These are phyloP conservation scores for Mercurialis annua DNA, from an alignment of 345 rosid genomes.

Conservation along the genomic window DNA sequence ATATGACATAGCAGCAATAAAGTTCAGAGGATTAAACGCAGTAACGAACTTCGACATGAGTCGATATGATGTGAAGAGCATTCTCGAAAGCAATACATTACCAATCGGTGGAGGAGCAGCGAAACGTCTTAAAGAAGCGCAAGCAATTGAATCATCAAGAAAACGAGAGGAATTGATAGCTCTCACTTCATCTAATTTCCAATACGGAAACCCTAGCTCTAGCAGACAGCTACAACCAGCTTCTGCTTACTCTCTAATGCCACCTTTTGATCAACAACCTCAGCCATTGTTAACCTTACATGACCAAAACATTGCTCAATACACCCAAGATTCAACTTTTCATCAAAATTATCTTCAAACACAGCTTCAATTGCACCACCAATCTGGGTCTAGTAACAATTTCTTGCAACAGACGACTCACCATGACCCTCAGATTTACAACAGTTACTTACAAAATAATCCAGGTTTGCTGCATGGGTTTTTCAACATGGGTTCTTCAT, in stretches of 20 bases:
- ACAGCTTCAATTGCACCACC: slow-evolving; percentile 75
- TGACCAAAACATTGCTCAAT: slow-evolving; percentile 67
- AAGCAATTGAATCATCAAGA: slow-evolving; percentile 78
- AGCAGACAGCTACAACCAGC: slow-evolving; percentile 41
- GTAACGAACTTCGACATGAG: slow-evolving; percentile 97
- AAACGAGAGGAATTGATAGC: slow-evolving; percentile 87
- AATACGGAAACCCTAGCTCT: slow-evolving; percentile 47
- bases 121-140: slow-evolving; percentile 94
- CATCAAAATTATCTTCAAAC: slow-evolving; percentile 70
- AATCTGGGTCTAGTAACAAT: slow-evolving; percentile 36
- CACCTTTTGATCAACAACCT: slow-evolving; percentile 45
- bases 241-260: slow-evolving; percentile 59
- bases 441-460: slow-evolving; percentile 61
- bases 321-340: slow-evolving; percentile 51
- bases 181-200: slow-evolving; percentile 62
- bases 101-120: slow-evolving; percentile 99
- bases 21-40: slow-evolving; percentile 84
- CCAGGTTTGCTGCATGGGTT: slow-evolving; percentile 69
- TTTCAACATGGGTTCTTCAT: slow-evolving; percentile 43
- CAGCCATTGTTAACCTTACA: slow-evolving; percentile 68
- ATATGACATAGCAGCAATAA: slow-evolving; percentile 96
- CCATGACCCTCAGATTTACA: slow-evolving; percentile 62
- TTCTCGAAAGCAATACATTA: slow-evolving; percentile 87
- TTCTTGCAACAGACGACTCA: slow-evolving; percentile 44
- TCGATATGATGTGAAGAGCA: slow-evolving; percentile 92